Percentiles rank a stretch among this genome's conserved stretches.
Evolutionary conservation across 805 yeast genomes (phyloP).

Genomic region (Schizosaccharomyces japonicus): DNA sequence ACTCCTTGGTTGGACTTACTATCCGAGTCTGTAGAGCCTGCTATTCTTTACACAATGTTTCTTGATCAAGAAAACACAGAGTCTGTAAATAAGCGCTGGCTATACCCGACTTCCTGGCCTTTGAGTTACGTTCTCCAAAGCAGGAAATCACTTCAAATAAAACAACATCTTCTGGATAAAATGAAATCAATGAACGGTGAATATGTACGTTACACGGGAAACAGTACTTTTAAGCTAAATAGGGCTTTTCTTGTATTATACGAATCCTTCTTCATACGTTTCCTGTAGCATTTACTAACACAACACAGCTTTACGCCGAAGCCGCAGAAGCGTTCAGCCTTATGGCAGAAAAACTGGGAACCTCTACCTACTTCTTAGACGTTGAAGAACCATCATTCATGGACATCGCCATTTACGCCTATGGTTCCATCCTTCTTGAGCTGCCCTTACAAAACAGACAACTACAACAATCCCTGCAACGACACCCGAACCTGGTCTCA

Average conservation of each 20-base stretch:
- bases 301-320: not conserved
- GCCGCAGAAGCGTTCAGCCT: not conserved
- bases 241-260: no score
- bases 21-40: not conserved
- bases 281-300: not conserved
- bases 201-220: no score
- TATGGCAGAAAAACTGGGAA: slow-evolving; percentile 13
- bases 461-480: not conserved
- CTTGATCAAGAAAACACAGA: not conserved
- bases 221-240: no score
- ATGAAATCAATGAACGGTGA: no score
- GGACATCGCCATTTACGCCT: not conserved
- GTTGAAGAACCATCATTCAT: not conserved
- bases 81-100: not conserved
- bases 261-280: no score
- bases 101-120: not conserved
- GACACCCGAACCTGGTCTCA: not conserved
- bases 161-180: not conserved
- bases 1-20: slow-evolving; percentile 1
- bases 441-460: not conserved
- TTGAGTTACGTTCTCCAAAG: not conserved
- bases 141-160: not conserved
- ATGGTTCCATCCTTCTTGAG: not conserved
- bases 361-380: not conserved
- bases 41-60: not conserved